A percentile compares a stretch with the other conserved stretches of the same genome.
Evolutionary conservation across 805 yeast species (phyloP).

Genomic region (Kodamaea kakaduensis): DNA sequence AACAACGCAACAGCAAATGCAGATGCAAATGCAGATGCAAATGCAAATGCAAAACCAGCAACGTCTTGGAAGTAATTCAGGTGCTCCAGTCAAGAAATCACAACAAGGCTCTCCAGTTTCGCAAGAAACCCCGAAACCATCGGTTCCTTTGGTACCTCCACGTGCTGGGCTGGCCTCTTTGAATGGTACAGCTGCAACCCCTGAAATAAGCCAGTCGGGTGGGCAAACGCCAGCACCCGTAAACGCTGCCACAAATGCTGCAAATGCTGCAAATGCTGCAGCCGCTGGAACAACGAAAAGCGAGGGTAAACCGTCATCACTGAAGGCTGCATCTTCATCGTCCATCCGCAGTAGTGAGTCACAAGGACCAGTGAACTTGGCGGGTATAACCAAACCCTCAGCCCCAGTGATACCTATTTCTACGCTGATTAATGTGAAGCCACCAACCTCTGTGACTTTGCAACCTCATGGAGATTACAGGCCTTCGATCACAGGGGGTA

Average conservation of each 20-base stretch:
- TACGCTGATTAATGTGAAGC: conserved; percentile 58
- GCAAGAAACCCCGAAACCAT: conserved; percentile 4
- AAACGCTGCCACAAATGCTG: conserved; percentile 18
- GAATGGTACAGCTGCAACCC: conserved; percentile 33
- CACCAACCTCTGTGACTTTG: conserved; percentile 61
- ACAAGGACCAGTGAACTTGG: conserved; percentile 26
- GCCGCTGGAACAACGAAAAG: conserved; percentile 15
- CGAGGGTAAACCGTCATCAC: conserved; percentile 8
- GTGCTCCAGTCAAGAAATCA: conserved; percentile 2
- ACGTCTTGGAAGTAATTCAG: conserved; percentile 3
- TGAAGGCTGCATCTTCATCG: conserved; percentile 7
- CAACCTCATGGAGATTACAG: conserved; percentile 53
- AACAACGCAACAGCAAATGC: too few species aligned
- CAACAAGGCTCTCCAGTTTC: conserved; percentile 7
- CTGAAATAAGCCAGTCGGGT: conserved; percentile 11
- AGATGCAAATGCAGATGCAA: conserved; percentile 9
- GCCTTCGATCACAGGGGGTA: conserved; percentile 83
- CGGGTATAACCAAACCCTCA: conserved; percentile 46
- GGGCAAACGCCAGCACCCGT: conserved; percentile 7
- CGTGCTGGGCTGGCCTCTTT: conserved; percentile 7
- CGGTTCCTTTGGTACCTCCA: conserved; percentile 5
- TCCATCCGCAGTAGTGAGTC: conserved; percentile 12
- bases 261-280: conserved; percentile 50
- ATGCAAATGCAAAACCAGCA: conserved; percentile 9
- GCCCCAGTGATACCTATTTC: conserved; percentile 74